Evolutionary conservation across 2,329 filamentous ascomycete species (phyloP).

Genomic region (Periconia sp.): DNA sequence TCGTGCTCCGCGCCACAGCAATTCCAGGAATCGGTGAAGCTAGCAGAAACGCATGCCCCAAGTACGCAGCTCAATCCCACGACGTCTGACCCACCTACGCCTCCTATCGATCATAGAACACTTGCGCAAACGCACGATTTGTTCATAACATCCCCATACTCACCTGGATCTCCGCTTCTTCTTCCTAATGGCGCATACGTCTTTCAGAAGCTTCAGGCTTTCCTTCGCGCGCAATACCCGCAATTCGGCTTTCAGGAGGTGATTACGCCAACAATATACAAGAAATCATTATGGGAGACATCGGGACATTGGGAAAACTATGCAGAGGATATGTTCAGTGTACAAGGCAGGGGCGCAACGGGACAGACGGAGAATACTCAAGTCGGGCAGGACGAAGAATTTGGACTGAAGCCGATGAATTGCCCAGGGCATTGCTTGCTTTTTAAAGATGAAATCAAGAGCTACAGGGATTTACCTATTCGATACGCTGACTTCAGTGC

Average conservation of each 20-base stretch:
- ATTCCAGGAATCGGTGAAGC: conserved; percentile 28
- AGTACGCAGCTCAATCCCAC: conserved; percentile 39
- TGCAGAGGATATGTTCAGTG: conserved; percentile 89
- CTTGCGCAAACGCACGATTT: conserved; percentile 68
- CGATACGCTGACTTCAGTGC: conserved; percentile 88
- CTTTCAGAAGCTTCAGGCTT: conserved; percentile 82
- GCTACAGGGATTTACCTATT: conserved; percentile 81
- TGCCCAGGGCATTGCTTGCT: conserved; percentile 88
- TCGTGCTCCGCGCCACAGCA: conserved; percentile 42
- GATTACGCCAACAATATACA: conserved; percentile 89
- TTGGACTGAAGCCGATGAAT: conserved; percentile 91
- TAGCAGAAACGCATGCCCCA: conserved; percentile 15
- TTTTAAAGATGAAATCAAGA: conserved; percentile 74
- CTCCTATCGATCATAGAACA: conserved; percentile 57
- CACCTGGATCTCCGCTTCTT: conserved; percentile 84
- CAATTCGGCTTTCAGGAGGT: conserved; percentile 88
- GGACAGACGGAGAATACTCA: conserved; percentile 53
- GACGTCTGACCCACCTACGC: conserved; percentile 40
- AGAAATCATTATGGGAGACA: conserved; percentile 82
- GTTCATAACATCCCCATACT: conserved; percentile 79
- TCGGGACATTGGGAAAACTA: conserved; percentile 91
- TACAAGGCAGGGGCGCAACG: conserved; percentile 62
- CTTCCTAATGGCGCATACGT: conserved; percentile 81
- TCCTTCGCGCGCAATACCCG: conserved; percentile 82
- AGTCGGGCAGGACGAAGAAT: conserved; percentile 69